A percentile compares a stretch with the other conserved stretches of the same genome.
These are phyloP conservation scores for Calamus simplicifolius DNA, from an alignment of 176 grass and related monocot species.

Conservation along the genomic window DNA sequence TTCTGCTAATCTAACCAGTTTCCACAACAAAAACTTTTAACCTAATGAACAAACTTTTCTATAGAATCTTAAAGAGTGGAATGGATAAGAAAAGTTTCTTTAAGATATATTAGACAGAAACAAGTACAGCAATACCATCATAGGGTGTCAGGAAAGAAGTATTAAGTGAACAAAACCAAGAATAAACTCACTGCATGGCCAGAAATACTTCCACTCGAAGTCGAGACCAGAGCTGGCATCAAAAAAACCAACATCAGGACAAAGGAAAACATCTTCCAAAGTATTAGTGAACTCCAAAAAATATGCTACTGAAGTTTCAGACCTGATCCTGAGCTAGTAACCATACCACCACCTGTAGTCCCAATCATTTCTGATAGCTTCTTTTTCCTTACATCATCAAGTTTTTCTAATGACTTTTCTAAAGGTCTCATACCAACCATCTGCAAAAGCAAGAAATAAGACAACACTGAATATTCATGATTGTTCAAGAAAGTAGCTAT, in stretches of 20 bases:
- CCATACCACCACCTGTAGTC: conserved; percentile 33
- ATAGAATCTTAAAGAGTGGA: too few species aligned
- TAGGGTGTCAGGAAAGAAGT: background rate
- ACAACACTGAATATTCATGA: background rate
- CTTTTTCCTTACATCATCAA: conserved; percentile 97
- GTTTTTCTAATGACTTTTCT: conserved; percentile 87
- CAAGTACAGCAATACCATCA: too few species aligned
- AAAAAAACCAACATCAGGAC: conserved; percentile 13
- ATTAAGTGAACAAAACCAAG: conserved; percentile 1
- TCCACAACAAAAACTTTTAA: too few species aligned
- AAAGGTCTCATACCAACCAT: conserved; percentile 99
- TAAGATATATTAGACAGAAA: too few species aligned
- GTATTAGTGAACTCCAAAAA: background rate
- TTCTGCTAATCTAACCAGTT: too few species aligned
- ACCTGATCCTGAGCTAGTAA: conserved; percentile 57
- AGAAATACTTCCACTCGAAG: conserved; percentile 34
- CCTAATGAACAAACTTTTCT: too few species aligned
- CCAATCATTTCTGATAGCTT: conserved; percentile 98
- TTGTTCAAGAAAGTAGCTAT: too few species aligned
- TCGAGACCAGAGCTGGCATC: conserved; percentile 31
- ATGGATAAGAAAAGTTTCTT: too few species aligned
- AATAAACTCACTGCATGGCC: conserved; percentile 49
- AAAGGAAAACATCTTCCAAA: too few species aligned
- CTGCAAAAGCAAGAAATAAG: conserved; percentile 38
- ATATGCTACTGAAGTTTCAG: conserved; percentile 5